Conservation (phyloP, 768 basidiomycete species). For the Lactarius trivialis region DNA sequence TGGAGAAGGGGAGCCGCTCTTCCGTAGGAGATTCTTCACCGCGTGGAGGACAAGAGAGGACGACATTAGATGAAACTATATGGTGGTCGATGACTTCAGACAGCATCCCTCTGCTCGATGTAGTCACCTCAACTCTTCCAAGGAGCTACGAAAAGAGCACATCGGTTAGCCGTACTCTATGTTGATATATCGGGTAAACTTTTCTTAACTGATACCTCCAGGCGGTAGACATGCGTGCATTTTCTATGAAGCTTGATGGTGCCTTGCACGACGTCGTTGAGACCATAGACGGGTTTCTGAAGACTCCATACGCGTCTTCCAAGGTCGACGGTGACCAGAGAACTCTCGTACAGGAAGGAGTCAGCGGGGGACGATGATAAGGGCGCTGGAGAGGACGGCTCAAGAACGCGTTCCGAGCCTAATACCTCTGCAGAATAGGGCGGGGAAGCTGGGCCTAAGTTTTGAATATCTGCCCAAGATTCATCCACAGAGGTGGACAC, state of each 20-base stretch:
- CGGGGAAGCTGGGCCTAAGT: not conserved
- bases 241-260: slow-evolving; percentile 31
- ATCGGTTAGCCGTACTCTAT: not conserved
- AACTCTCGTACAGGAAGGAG: slow-evolving; percentile 31
- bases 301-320: slow-evolving; percentile 36
- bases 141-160: slow-evolving; percentile 30
- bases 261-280: slow-evolving; percentile 37
- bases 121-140: slow-evolving; percentile 32
- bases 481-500: not conserved
- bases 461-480: not conserved
- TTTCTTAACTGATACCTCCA: slow-evolving; percentile 35
- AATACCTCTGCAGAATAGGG: slow-evolving; percentile 8
- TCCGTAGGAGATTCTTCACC: slow-evolving; percentile 16
- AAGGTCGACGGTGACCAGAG: slow-evolving; percentile 37
- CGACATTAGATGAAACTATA: not conserved
- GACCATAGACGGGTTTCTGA: slow-evolving; percentile 38
- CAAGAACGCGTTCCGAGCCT: slow-evolving; percentile 1
- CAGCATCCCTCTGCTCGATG: slow-evolving; percentile 29
- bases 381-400: not conserved
- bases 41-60: slow-evolving; percentile 10
- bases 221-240: slow-evolving; percentile 33
- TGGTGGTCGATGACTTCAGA: slow-evolving; percentile 8
- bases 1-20: slow-evolving; percentile 29
- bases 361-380: not conserved
- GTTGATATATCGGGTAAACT: not conserved